Base-by-base conservation (phyloP, 2,329 filamentous ascomycete species). In the Aspergillus pseudotamarii region DNA sequence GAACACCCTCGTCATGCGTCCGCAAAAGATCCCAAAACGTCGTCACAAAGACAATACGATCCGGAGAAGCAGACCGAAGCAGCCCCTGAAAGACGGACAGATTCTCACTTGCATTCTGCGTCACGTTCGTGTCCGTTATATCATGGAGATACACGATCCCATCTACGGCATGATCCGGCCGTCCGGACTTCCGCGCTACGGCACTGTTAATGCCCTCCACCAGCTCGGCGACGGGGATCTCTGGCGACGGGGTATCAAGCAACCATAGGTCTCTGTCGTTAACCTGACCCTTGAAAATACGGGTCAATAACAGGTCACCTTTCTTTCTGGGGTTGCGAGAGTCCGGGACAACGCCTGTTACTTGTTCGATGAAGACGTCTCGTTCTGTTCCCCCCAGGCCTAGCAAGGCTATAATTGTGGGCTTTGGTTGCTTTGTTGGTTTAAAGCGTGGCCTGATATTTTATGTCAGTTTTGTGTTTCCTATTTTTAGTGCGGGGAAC, bases 1-100 rank as follows among this genome's bases (percentile, higher is more conserved):
- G 30, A 30, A 55, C 16, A 5, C 51, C 51, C 16, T 55, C 51
- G 1, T 26, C 32, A 4, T 34, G 30, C 14, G 51, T 55, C 34
- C 51, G 32, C n/a, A 55, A 34, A 38, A 55, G 51, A 26, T 55
- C 51, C 51, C 51, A 55, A 14, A 55, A 55, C 3, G 51, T 55
- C 21, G 30, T 55, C 30, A 28, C 34, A 26, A 55, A 21, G n/a
- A 55, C 30, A 10, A 38, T 11, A 26, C 26, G 21, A 26, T 38
- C 32, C 16, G 32, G n/a, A 5, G 11, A 38, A 14, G 34, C 32
- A 16, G 30, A 32, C 21, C 6, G 21, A 36, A 36, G 51, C 30
- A 55, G 4, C 23, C 12, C 34, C 34, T 26, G 32, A 38, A 38
- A 36, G 11, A 38, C 21, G 9, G 21, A 14, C 12, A 55, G n/a